Base-by-base conservation (phyloP, 805 yeast species). In the Candida namnaoensis region DNA sequence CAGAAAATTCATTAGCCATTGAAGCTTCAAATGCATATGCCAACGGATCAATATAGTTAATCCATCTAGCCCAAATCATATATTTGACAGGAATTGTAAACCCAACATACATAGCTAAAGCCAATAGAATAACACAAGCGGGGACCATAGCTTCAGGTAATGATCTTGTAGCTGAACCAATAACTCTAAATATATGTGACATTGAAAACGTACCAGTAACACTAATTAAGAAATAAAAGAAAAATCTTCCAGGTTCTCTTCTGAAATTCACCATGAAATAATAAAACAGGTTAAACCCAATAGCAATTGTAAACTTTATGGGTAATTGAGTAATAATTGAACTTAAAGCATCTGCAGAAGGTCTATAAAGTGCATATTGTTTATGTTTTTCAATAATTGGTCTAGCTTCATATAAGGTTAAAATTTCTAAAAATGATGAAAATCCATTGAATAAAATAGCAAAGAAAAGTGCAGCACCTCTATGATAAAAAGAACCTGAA, bases 381-480 rank as follows among this genome's bases (percentile, higher is more conserved):
- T 73, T 72, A 50, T 77, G 83, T 51, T 77, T 77, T 52, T 76
- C 81, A 32, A 76, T 76, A 46, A 77, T 71, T 7, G 74, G 69
- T 57, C 81, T 67, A 32, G 80, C 71, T 55, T 77, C 82, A 53
- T 65, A 78, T 26, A 76, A 53, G 1, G 76, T 51, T 58, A 74
- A 64, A 44, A 80, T 69, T 58, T 80, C 87, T 51, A 78, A 63
- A 44, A 79, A 55, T 14, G 81, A 77, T 14, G 80, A 65, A 51
- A 79, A 75, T 11, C 83, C 78, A 54, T 78, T 78, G 59, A 77
- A 79, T 52, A 79, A 64, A 37, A 75, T 68, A 23, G 82, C 80
- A 57, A 80, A 80, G 62, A 83, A 84, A 68, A 83, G 64, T 37
- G 80, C 71, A 36, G 87, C 77, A 50, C 79, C 72, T 54, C 88